Percentiles rank a stretch among this genome's conserved stretches.
Conservation (phyloP, 2,329 filamentous ascomycete genomes). For the Tolypocladium ophioglossoides region DNA sequence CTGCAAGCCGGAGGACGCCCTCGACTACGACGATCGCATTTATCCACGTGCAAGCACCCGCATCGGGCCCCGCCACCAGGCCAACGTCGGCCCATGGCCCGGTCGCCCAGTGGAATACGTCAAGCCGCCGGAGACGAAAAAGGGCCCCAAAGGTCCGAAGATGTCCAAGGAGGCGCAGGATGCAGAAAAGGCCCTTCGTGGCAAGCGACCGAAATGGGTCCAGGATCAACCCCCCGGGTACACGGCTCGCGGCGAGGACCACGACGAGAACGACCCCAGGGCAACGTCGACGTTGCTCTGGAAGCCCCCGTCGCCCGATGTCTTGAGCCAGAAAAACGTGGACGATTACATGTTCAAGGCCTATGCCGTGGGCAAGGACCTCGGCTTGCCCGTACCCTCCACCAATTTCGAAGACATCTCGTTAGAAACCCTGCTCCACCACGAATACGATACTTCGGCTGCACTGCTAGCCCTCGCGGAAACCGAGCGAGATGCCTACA, state of each 20-base stretch:
- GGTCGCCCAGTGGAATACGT: slow-evolving; percentile 83
- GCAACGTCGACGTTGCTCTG: slow-evolving; percentile 70
- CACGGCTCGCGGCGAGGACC: slow-evolving; percentile 71
- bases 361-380: slow-evolving; percentile 49
- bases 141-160: slow-evolving; percentile 69
- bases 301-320: slow-evolving; percentile 55
- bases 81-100: slow-evolving; percentile 73
- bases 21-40: slow-evolving; percentile 96
- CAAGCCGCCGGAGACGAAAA: slow-evolving; percentile 79
- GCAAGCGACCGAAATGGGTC: slow-evolving; percentile 83
- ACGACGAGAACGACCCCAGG: slow-evolving; percentile 56
- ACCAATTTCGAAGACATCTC: slow-evolving; percentile 87
- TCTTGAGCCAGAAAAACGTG: slow-evolving; percentile 45
- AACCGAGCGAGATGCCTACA: slow-evolving; percentile 61
- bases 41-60: slow-evolving; percentile 92
- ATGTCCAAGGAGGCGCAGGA: slow-evolving; percentile 74
- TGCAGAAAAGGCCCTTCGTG: slow-evolving; percentile 67
- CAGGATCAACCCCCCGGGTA: slow-evolving; percentile 87
- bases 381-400: slow-evolving; percentile 63
- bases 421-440: slow-evolving; percentile 59
- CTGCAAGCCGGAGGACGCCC: slow-evolving; percentile 85
- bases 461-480: slow-evolving; percentile 61
- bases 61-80: slow-evolving; percentile 84
- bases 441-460: slow-evolving; percentile 59
- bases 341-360: slow-evolving; percentile 68